These are phyloP conservation scores for Choiromyces venosus DNA, from an alignment of 495 filamentous ascomycete species.

Conservation along the genomic window DNA sequence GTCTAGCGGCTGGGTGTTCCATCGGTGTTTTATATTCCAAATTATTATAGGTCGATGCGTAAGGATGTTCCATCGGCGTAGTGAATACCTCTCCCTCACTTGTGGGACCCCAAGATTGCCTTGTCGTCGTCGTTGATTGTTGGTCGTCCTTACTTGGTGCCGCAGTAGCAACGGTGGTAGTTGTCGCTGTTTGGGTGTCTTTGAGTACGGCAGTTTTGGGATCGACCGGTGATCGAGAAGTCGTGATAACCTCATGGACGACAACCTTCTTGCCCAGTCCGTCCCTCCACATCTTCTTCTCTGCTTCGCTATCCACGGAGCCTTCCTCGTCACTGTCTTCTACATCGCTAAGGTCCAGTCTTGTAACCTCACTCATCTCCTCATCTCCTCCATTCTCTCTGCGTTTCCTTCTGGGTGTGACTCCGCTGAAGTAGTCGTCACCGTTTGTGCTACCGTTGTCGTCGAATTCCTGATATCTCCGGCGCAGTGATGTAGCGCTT, in stretches of 20 bases:
- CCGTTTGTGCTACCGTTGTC: conserved; percentile 35
- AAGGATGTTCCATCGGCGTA: conserved; percentile 28
- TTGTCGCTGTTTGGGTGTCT: neutral
- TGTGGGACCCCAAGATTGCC: neutral
- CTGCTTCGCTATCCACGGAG: conserved; percentile 31
- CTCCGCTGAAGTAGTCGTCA: conserved; percentile 41
- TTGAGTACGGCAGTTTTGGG: neutral
- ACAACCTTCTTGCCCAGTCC: conserved; percentile 35
- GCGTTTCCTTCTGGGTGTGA: conserved; percentile 22
- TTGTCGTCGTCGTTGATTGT: neutral
- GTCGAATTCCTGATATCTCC: conserved; percentile 39
- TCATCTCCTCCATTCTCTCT: conserved; percentile 22
- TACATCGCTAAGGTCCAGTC: conserved; percentile 37
- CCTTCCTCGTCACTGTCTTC: conserved; percentile 36
- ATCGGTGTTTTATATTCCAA: conserved; percentile 20
- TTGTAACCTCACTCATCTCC: conserved; percentile 21
- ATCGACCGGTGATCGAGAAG: neutral
- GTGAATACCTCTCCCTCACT: conserved; percentile 17
- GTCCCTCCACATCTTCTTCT: conserved; percentile 41
- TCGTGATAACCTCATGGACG: conserved; percentile 23
- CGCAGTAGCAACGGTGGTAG: neutral
- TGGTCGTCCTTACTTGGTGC: neutral
- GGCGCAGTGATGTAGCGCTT: conserved; percentile 39
- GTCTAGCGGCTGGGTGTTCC: conserved; percentile 30
- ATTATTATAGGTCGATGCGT: neutral